Conservation (phyloP, 768 basidiomycete genomes). For the Pisolithus marmoratus region DNA sequence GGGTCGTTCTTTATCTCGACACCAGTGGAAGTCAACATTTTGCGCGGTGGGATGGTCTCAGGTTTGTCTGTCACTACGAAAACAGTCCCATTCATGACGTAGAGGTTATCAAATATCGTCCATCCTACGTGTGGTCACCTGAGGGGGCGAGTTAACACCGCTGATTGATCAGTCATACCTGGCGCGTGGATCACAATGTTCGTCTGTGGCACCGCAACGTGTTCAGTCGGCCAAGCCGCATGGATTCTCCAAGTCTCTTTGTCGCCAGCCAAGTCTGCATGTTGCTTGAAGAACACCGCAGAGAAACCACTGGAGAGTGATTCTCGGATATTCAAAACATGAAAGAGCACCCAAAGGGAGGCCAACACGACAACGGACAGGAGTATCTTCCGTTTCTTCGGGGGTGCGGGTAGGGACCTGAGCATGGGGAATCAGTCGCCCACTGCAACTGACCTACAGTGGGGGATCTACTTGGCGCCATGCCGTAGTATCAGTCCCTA, state of each 20-base stretch:
- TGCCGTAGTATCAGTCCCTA: no score
- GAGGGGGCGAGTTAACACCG: neutral
- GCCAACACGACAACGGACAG: neutral
- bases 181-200: slow-evolving; percentile 70
- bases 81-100: slow-evolving; percentile 73
- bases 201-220: slow-evolving; percentile 46
- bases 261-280: slow-evolving; percentile 7
- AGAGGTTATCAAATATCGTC: slow-evolving; percentile 85
- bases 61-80: slow-evolving; percentile 79
- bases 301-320: slow-evolving; percentile 4
- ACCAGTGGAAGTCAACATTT: slow-evolving; percentile 68
- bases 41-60: slow-evolving; percentile 54
- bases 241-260: slow-evolving; percentile 27
- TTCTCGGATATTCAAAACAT: neutral
- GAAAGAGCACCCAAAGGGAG: neutral
- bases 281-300: slow-evolving; percentile 6
- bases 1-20: slow-evolving; percentile 51
- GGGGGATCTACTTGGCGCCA: no score
- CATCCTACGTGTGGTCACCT: slow-evolving; percentile 49
- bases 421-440: neutral
- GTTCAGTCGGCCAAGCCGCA: slow-evolving; percentile 32
- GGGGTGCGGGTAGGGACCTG: neutral
- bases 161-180: slow-evolving; percentile 35
- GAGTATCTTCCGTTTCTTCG: neutral
- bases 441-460: neutral